phyloP scores from a whole-genome alignment of 169 alveolate species.

The Cryptosporidium parvum region DNA sequence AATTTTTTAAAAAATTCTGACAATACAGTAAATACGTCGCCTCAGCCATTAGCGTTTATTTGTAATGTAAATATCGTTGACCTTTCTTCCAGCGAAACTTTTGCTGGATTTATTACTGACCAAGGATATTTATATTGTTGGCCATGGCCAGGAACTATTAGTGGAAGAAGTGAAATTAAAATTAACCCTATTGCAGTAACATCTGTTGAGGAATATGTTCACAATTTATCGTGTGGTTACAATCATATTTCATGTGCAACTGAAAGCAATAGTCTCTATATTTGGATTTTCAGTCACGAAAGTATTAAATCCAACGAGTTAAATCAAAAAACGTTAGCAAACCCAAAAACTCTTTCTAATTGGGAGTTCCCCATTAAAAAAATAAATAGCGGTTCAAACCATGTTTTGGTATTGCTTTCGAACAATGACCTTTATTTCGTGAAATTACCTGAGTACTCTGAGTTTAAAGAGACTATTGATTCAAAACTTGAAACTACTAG shows the following conservation, averaged over 20 bases:
- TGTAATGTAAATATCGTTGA: constrained; percentile 44
- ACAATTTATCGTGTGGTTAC: constrained; percentile 39
- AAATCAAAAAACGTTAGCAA: neutral
- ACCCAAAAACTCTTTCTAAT: constrained; percentile 13
- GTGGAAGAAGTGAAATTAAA: constrained; percentile 19
- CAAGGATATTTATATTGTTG: constrained; percentile 57
- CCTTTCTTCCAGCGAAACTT: constrained; percentile 39
- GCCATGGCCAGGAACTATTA: constrained; percentile 36
- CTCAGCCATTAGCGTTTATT: constrained; percentile 68
- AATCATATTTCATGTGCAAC: constrained; percentile 59
- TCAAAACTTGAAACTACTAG: neutral
- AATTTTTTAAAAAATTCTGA: constrained; percentile 38
- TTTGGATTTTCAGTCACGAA: constrained; percentile 31
- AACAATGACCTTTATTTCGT: constrained; percentile 37
- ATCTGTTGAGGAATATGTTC: constrained; percentile 41
- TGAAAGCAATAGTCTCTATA: constrained; percentile 29
- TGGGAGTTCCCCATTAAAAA: constrained; percentile 46
- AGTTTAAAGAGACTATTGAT: neutral
- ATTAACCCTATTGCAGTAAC: constrained; percentile 55
- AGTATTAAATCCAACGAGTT: neutral
- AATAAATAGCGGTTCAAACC: constrained; percentile 49
- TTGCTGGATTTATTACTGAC: constrained; percentile 63
- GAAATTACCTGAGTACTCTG: constrained; percentile 12
- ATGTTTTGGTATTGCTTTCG: constrained; percentile 40
- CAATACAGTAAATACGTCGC: constrained; percentile 34